phyloP scores from a whole-genome alignment of 78 protist species.

The Reticulomyxa filosa region DNA sequence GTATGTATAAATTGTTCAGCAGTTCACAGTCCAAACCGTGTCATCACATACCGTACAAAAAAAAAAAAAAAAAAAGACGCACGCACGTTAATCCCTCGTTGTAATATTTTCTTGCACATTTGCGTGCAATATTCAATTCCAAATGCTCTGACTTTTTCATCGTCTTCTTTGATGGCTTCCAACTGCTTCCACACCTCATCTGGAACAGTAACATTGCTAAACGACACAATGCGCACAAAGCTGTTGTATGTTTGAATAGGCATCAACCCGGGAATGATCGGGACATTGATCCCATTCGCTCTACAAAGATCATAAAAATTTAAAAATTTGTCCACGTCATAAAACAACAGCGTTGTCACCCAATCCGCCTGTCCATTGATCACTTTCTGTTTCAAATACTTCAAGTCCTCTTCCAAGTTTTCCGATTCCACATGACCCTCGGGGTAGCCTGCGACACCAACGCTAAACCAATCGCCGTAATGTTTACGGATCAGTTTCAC shows the following conservation, averaged over 20 bases:
- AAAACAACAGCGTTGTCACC: conserved; percentile 7
- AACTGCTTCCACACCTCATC: conserved; percentile 37
- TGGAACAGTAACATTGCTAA: no score
- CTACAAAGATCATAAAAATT: not conserved
- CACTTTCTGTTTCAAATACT: not conserved
- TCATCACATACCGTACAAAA: no score
- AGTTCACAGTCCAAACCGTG: no score
- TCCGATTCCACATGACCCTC: not conserved
- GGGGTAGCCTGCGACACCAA: conserved; percentile 12
- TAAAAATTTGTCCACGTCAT: not conserved
- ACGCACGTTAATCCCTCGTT: not conserved
- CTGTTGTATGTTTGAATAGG: conserved; percentile 69
- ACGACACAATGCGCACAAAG: no score
- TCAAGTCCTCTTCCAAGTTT: not conserved
- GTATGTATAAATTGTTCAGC: not conserved
- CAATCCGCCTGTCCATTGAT: not conserved
- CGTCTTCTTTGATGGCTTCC: conserved; percentile 38
- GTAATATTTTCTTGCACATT: conserved; percentile 41
- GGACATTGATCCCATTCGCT: conserved; percentile 52
- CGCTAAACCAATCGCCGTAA: conserved; percentile 1
- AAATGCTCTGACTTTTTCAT: conserved; percentile 48
- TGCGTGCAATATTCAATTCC: conserved; percentile 42
- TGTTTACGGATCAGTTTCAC: no score
- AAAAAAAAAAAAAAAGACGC: not conserved
- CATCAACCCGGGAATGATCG: conserved; percentile 91